Conservation (phyloP, 192 early-diverging fungal genomes). For the Piromyces finnis region DNA sequence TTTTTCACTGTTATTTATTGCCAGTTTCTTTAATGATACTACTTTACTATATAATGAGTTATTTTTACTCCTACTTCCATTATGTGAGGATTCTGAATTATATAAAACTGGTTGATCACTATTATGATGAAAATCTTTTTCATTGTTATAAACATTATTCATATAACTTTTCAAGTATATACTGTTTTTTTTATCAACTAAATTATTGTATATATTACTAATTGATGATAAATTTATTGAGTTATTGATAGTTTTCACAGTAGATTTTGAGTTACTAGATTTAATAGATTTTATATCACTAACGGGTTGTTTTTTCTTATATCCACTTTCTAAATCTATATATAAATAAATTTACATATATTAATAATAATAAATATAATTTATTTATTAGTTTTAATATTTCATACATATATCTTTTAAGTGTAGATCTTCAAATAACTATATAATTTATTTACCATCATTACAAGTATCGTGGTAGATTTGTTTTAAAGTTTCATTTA, state of each 20-base stretch:
- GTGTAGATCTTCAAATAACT: no score
- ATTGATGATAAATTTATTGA: neutral
- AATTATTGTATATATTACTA: neutral
- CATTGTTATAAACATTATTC: neutral
- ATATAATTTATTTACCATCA: no score
- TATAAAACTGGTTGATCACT: neutral
- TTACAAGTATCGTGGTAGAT: no score
- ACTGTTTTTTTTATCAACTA: neutral
- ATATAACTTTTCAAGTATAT: neutral
- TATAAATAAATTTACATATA: no score
- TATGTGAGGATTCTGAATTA: neutral
- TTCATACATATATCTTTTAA: no score
- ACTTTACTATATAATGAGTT: neutral
- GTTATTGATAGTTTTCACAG: neutral
- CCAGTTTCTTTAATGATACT: neutral
- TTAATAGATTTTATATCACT: no score
- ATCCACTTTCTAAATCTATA: no score
- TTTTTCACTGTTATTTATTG: neutral
- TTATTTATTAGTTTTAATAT: no score
- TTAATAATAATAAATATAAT: no score
- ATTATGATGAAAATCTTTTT: neutral
- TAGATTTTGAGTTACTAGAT: neutral
- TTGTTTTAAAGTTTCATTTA: no score
- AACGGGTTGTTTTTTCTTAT: no score
- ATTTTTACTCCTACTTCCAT: neutral